Evolutionary conservation across 495 filamentous ascomycete genomes (phyloP).

Genomic region (Alectoria sarmentosa): DNA sequence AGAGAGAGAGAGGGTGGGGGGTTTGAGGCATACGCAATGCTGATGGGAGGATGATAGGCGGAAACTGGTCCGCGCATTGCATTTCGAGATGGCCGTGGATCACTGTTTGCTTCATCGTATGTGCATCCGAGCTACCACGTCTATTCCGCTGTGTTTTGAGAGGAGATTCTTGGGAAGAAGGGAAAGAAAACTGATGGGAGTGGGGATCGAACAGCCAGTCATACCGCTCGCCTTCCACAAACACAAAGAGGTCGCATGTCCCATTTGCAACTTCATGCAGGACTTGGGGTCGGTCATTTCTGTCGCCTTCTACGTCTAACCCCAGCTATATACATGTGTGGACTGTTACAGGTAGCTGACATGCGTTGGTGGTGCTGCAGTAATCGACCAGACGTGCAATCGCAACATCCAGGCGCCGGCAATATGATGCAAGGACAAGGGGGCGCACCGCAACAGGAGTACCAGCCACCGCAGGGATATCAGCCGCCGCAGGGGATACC

Average conservation of each 20-base stretch:
- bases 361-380: too few species aligned
- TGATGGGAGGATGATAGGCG: slow-evolving; percentile 31
- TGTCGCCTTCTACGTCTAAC: not conserved
- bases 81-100: slow-evolving; percentile 49
- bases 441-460: slow-evolving; percentile 15
- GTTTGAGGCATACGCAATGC: not conserved
- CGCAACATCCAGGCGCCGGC: slow-evolving; percentile 23
- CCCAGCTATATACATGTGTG: too few species aligned
- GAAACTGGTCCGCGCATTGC: slow-evolving; percentile 47
- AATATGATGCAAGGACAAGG: slow-evolving; percentile 9
- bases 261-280: slow-evolving; percentile 47
- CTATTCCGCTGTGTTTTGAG: too few species aligned
- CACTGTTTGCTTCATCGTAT: slow-evolving; percentile 49
- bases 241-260: slow-evolving; percentile 48
- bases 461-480: slow-evolving; percentile 14
- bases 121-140: slow-evolving; percentile 9
- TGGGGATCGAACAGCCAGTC: slow-evolving; percentile 29
- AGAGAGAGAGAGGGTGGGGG: not conserved
- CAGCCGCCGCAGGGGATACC: slow-evolving; percentile 13
- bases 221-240: slow-evolving; percentile 46
- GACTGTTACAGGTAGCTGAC: too few species aligned
- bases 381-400: slow-evolving; percentile 28
- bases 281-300: slow-evolving; percentile 39
- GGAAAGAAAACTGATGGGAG: not conserved
- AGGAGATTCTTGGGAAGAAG: not conserved